Evolutionary conservation across 805 yeast genomes (phyloP), one percentile per base, ranked within the genome.

Genomic region (Candida suzukii): DNA sequence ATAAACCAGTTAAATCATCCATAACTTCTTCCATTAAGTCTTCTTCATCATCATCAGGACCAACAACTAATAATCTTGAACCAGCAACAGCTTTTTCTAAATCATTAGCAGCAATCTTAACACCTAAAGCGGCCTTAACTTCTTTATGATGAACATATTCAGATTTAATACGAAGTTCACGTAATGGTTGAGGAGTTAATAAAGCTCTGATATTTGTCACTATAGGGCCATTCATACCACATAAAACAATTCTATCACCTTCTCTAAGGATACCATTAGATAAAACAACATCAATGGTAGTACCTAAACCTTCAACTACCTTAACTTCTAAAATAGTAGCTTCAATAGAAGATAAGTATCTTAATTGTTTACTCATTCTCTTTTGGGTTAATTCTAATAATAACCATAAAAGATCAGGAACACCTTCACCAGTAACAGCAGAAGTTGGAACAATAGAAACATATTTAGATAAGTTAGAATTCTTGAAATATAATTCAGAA

Each of bases 381-480:
- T 87, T 85, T 70, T 93, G 98, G 14, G 99, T 93, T 57, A 93
- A 77, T 67, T 93, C 98, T 55, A 93, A 75, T 59, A 93, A 72
- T 64, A 93, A 76, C 91, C 96, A 88, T 59, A 93, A 78, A 70
- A 93, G 75, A 78, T 93, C 99, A 39, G 99, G 99, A 54, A 93
- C 95, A 85, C 99, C 99, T 70, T 93, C 99, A 64, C 99, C 99
- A 13, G 97, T 90, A 35, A 90, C 95, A 42, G 99, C 99, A 47
- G 98, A 91, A 17, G 99, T 93, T 54, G 99, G 99, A 35, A 93
- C 96, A 55, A 93, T 84, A 29, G 97, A 88, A 42, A 93, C 99
- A 58, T 82, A 88, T 63, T 88, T 88, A 42, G 97, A 70, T 76
- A 91, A 70, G 70, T 91, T 93, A 66, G 83, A 85, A 76, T 93